Evolutionary conservation across 352 stramenopile species (phyloP).

Genomic region (Globisporangium lucens): DNA sequence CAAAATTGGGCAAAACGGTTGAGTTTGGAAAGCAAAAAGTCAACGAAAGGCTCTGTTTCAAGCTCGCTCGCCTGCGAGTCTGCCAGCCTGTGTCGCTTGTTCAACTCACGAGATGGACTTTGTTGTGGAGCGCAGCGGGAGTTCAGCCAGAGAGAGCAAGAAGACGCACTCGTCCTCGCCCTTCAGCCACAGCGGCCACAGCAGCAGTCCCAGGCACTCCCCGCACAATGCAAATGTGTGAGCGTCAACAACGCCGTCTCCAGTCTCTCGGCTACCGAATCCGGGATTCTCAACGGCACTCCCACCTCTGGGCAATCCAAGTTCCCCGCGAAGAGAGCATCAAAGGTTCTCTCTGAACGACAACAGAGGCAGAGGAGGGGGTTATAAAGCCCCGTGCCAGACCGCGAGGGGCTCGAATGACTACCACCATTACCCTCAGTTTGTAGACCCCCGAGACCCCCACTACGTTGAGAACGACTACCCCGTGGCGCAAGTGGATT

Average conservation of each 20-base stretch:
- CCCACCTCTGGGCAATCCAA: slow-evolving; percentile 1
- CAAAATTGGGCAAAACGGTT: no score
- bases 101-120: background rate
- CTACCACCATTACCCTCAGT: background rate
- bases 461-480: slow-evolving; percentile 19
- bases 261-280: background rate
- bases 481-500: slow-evolving; percentile 30
- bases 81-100: no score
- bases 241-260: no score
- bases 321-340: slow-evolving; percentile 8
- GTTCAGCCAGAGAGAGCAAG: background rate
- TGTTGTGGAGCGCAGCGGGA: background rate
- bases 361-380: background rate
- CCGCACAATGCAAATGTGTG: background rate
- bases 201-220: background rate
- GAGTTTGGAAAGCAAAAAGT: background rate
- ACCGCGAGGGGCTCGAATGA: background rate
- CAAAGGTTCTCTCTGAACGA: background rate
- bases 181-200: background rate
- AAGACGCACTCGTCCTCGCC: background rate
- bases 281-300: background rate
- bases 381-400: background rate
- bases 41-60: background rate
- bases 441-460: background rate
- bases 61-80: no score